These are phyloP conservation scores for Hypoxylon sp. DNA, from an alignment of 2,329 filamentous ascomycete genomes.

Conservation along the genomic window DNA sequence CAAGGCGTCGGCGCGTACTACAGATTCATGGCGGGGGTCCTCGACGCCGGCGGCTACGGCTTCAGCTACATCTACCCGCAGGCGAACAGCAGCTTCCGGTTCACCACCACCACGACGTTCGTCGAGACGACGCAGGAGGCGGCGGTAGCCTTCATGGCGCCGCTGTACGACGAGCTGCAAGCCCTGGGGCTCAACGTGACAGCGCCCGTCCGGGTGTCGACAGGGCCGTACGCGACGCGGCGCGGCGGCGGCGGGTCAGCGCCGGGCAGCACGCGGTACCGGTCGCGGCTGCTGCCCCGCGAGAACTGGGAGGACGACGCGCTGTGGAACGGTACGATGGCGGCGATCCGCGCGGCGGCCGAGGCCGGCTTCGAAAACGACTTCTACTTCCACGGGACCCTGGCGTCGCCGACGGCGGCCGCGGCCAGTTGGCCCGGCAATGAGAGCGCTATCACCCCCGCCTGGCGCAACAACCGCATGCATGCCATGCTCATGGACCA, in stretches of 20 bases:
- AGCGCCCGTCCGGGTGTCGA: constrained; percentile 40
- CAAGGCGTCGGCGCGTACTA: constrained; percentile 46
- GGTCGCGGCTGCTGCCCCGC: constrained; percentile 46
- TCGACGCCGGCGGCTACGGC: constrained; percentile 48
- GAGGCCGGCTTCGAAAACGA: constrained; percentile 46
- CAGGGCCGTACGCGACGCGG: constrained; percentile 42
- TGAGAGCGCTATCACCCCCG: constrained; percentile 51
- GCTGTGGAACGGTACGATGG: constrained; percentile 40
- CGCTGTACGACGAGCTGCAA: constrained; percentile 45
- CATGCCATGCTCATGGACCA: constrained; percentile 48
- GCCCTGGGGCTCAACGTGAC: constrained; percentile 43
- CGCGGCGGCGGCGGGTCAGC: constrained; percentile 37
- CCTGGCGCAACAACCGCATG: constrained; percentile 51
- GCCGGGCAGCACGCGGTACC: constrained; percentile 45
- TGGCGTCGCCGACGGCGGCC: constrained; percentile 43
- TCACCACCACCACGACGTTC: constrained; percentile 47
- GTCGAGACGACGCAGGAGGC: constrained; percentile 35
- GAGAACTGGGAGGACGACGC: constrained; percentile 42
- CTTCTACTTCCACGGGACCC: constrained; percentile 47
- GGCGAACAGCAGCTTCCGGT: constrained; percentile 43
- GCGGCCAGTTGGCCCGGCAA: constrained; percentile 44
- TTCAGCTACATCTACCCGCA: constrained; percentile 49
- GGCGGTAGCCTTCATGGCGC: constrained; percentile 45
- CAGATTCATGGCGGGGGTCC: constrained; percentile 45
- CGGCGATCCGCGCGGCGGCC: constrained; percentile 46